phyloP scores from a whole-genome alignment of 371 early-diverging fungal species.

The Mucor racemosus region DNA sequence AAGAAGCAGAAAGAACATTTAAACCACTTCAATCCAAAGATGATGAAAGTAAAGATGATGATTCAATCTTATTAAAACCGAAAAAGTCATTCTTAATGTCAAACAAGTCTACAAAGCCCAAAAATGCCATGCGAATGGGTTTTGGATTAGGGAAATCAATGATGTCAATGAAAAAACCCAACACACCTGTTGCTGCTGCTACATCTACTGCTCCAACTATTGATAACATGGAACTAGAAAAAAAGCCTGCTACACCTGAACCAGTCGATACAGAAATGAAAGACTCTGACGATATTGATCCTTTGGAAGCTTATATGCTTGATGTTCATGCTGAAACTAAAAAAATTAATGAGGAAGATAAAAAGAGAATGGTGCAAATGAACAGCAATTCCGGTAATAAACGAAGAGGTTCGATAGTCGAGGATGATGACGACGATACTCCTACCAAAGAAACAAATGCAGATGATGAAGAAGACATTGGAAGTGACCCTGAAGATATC shows the following conservation, averaged over 20 bases:
- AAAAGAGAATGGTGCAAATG: conserved; percentile 36
- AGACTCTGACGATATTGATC: conserved; percentile 59
- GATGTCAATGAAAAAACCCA: conserved; percentile 21
- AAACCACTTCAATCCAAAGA: conserved; percentile 38
- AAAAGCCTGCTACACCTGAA: conserved; percentile 11
- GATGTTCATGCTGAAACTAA: conserved; percentile 80
- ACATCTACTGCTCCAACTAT: neutral
- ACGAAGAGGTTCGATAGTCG: conserved; percentile 12
- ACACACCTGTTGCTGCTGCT: neutral
- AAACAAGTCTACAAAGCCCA: conserved; percentile 31
- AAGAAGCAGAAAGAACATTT: conserved; percentile 35
- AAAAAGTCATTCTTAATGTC: conserved; percentile 25
- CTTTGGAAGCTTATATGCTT: conserved; percentile 86
- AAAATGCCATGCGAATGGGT: conserved; percentile 47
- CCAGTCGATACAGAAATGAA: conserved; percentile 23
- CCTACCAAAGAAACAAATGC: conserved; percentile 17
- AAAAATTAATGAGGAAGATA: conserved; percentile 72
- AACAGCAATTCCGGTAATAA: conserved; percentile 21
- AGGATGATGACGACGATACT: conserved; percentile 22
- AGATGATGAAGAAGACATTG: conserved; percentile 53
- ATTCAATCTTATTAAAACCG: conserved; percentile 24
- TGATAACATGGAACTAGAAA: neutral
- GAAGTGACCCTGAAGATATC: conserved; percentile 77
- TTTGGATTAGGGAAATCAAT: conserved; percentile 34
- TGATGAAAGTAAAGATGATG: conserved; percentile 23